Percentiles rank a stretch among this genome's conserved stretches.
Evolutionary conservation across 2,329 filamentous ascomycete species (phyloP).

Genomic region (Scytalidium lignicola): DNA sequence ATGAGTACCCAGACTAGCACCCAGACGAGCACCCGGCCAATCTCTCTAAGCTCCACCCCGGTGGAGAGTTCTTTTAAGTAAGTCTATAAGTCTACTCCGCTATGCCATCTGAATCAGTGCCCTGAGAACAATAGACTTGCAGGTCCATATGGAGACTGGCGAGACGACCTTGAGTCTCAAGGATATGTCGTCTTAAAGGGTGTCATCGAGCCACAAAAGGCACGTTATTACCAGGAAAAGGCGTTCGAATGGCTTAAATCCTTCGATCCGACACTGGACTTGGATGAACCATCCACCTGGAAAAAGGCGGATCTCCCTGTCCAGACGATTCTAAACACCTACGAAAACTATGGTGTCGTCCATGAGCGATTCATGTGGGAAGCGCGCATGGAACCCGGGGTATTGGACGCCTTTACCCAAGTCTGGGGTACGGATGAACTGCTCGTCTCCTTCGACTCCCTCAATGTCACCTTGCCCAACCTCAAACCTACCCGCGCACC

Average conservation of each 20-base stretch:
- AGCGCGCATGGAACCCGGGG: constrained; percentile 31
- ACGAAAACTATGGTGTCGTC: constrained; percentile 30
- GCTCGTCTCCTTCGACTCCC: constrained; percentile 39
- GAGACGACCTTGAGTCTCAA: constrained; percentile 18
- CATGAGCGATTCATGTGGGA: constrained; percentile 36
- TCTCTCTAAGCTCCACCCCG: not conserved
- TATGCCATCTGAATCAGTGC: not conserved
- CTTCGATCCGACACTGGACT: constrained; percentile 29
- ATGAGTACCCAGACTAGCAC: not conserved
- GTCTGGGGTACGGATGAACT: constrained; percentile 36
- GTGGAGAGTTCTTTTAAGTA: not conserved
- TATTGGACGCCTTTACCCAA: constrained; percentile 33
- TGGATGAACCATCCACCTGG: constrained; percentile 29
- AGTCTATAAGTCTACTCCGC: not conserved
- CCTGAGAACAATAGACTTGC: not conserved
- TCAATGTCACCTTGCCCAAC: constrained; percentile 35
- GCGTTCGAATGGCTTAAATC: constrained; percentile 18
- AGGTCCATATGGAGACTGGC: constrained; percentile 10
- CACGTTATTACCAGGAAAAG: constrained; percentile 22
- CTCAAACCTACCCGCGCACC: constrained; percentile 1
- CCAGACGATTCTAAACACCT: constrained; percentile 34
- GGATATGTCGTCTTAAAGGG: constrained; percentile 39
- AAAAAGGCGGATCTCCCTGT: constrained; percentile 30
- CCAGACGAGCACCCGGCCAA: not conserved
- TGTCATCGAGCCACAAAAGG: constrained; percentile 34